A percentile compares a stretch with the other conserved stretches of the same genome.
phyloP scores from a whole-genome alignment of 1,139 yeast genomes.

The Saccharomycopsis crataegensis region DNA sequence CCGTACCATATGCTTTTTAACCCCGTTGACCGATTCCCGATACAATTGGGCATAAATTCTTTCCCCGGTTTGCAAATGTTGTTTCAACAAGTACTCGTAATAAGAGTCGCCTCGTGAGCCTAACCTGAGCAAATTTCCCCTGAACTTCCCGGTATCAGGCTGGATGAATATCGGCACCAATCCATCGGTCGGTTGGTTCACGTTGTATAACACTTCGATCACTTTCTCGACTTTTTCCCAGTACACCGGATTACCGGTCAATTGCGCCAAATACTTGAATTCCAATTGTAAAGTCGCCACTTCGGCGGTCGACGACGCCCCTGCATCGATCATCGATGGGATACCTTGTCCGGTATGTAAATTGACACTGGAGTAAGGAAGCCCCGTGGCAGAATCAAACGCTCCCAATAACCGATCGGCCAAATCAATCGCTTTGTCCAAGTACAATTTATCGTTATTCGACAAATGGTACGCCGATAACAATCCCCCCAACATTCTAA shows the following conservation, averaged over 20 bases:
- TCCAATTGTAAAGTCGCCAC: slow-evolving; percentile 85
- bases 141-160: slow-evolving; percentile 68
- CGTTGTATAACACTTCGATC: slow-evolving; percentile 53
- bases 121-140: slow-evolving; percentile 58
- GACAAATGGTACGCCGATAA: slow-evolving; percentile 74
- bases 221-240: slow-evolving; percentile 76
- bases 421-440: slow-evolving; percentile 72
- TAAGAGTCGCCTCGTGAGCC: slow-evolving; percentile 94
- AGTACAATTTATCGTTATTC: slow-evolving; percentile 51
- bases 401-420: slow-evolving; percentile 58
- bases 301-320: slow-evolving; percentile 82
- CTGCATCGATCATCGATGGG: slow-evolving; percentile 56
- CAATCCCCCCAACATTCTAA: slow-evolving; percentile 88
- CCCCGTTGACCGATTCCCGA: slow-evolving; percentile 69
- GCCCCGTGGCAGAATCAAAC: slow-evolving; percentile 54
- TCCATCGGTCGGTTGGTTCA: slow-evolving; percentile 59
- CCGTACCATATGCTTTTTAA: slow-evolving; percentile 54
- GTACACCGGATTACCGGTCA: slow-evolving; percentile 72
- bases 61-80: slow-evolving; percentile 73
- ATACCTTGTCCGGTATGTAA: slow-evolving; percentile 55
- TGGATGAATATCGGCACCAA: slow-evolving; percentile 74
- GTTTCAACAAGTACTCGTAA: slow-evolving; percentile 83
- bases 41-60: slow-evolving; percentile 66
- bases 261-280: slow-evolving; percentile 70
- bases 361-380: slow-evolving; percentile 79